These are phyloP conservation scores for Syncephalastrum racemosum DNA, from an alignment of 371 early-diverging fungal species.

Conservation along the genomic window DNA sequence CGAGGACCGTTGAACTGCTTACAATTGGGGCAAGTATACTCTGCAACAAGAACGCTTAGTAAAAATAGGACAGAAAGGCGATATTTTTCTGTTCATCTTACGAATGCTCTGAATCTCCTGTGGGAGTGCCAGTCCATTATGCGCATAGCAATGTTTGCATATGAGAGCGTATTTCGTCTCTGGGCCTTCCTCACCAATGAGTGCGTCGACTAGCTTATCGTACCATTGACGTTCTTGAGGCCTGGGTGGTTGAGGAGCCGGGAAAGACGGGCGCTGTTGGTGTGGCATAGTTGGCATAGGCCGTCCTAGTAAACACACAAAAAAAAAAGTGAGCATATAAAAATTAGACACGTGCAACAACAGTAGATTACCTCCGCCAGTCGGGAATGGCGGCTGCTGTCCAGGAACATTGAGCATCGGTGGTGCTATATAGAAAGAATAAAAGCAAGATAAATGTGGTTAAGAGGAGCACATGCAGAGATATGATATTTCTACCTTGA, in stretches of 20 bases:
- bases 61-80: no score
- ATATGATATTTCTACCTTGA: conserved; percentile 8
- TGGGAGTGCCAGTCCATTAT: conserved; percentile 88
- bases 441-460: no score
- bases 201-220: conserved; percentile 82
- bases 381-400: no score
- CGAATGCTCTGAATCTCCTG: conserved; percentile 70
- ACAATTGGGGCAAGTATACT: conserved; percentile 25
- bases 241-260: conserved; percentile 5
- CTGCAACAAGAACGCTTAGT: conserved; percentile 3
- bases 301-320: no score
- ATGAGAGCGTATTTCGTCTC: conserved; percentile 88
- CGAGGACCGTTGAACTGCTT: conserved; percentile 19
- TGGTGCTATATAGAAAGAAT: no score
- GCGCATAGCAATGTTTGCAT: conserved; percentile 83
- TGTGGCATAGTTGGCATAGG: no score
- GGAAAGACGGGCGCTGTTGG: no score
- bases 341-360: no score
- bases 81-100: conserved; percentile 27
- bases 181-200: conserved; percentile 84
- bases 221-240: conserved; percentile 56
- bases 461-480: no score
- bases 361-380: no score
- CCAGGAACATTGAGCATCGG: no score
- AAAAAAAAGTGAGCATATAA: no score